Conservation (phyloP, 768 basidiomycete genomes). For the Gautieria morchelliformis region DNA sequence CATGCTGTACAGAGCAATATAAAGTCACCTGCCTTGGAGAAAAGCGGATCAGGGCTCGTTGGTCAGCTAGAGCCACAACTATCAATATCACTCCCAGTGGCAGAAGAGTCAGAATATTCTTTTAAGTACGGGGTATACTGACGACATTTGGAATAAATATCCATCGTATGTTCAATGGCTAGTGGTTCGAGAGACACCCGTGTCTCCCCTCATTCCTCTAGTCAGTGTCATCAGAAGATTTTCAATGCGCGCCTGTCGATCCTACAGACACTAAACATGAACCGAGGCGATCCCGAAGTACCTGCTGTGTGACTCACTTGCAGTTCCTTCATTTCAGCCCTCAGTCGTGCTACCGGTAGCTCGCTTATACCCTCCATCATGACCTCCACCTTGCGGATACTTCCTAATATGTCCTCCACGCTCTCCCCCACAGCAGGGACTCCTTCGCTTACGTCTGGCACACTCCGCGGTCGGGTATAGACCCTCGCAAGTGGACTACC, state of each 20-base stretch:
- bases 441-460: slow-evolving; percentile 4
- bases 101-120: too few species aligned
- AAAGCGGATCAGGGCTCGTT: too few species aligned
- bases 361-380: slow-evolving; percentile 54
- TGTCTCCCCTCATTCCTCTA: slow-evolving; percentile 14
- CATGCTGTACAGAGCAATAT: too few species aligned
- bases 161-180: background rate
- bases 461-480: slow-evolving; percentile 12
- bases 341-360: slow-evolving; percentile 55
- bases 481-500: slow-evolving; percentile 18
- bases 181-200: background rate
- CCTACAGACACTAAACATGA: slow-evolving; percentile 8
- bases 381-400: slow-evolving; percentile 45
- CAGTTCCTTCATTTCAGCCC: slow-evolving; percentile 76
- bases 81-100: too few species aligned
- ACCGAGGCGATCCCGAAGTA: background rate
- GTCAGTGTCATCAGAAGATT: slow-evolving; percentile 18
- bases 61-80: too few species aligned
- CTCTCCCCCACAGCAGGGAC: slow-evolving; percentile 12
- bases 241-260: slow-evolving; percentile 22
- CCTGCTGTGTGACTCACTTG: slow-evolving; percentile 37
- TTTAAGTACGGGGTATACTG: too few species aligned
- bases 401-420: slow-evolving; percentile 32
- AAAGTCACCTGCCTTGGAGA: too few species aligned
- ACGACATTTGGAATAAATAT: too few species aligned